These are phyloP conservation scores for Salvia rosmarinus DNA, from an alignment of 257 asterid genomes.

Conservation along the genomic window DNA sequence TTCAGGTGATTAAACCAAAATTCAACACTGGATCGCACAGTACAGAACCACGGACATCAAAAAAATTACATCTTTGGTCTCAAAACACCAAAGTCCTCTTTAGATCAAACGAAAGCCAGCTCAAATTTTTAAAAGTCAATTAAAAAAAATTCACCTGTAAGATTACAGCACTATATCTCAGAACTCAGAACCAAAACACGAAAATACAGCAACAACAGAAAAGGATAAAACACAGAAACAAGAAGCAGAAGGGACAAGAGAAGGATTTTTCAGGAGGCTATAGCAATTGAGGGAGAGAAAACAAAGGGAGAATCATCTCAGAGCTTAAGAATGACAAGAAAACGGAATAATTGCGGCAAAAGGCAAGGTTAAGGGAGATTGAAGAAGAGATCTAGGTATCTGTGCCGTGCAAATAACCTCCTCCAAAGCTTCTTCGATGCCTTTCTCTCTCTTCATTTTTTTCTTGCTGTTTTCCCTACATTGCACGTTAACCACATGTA, in stretches of 20 bases:
- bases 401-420: constrained; percentile 94
- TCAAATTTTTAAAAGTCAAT: constrained; percentile 31
- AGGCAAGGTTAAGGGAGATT: constrained; percentile 68
- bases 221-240: constrained; percentile 24
- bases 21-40: constrained; percentile 46
- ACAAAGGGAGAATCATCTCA: constrained; percentile 35
- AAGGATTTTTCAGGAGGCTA: constrained; percentile 25
- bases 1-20: constrained; percentile 37
- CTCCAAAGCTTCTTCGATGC: constrained; percentile 62
- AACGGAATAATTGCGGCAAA: constrained; percentile 82
- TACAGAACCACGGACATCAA: constrained; percentile 29
- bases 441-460: constrained; percentile 55
- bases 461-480: constrained; percentile 65
- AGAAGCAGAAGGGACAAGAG: constrained; percentile 29
- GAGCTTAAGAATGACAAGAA: constrained; percentile 45
- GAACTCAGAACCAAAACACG: constrained; percentile 31
- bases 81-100: constrained; percentile 29
- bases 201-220: constrained; percentile 23
- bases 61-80: constrained; percentile 40
- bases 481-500: constrained; percentile 79
- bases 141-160: constrained; percentile 45
- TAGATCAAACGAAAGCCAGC: constrained; percentile 38
- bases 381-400: constrained; percentile 90
- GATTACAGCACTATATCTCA: constrained; percentile 33
- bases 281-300: constrained; percentile 32